A percentile compares a stretch with the other conserved stretches of the same genome.
phyloP scores from a whole-genome alignment of 2,329 filamentous ascomycete species.

The Aureobasidium lini region DNA sequence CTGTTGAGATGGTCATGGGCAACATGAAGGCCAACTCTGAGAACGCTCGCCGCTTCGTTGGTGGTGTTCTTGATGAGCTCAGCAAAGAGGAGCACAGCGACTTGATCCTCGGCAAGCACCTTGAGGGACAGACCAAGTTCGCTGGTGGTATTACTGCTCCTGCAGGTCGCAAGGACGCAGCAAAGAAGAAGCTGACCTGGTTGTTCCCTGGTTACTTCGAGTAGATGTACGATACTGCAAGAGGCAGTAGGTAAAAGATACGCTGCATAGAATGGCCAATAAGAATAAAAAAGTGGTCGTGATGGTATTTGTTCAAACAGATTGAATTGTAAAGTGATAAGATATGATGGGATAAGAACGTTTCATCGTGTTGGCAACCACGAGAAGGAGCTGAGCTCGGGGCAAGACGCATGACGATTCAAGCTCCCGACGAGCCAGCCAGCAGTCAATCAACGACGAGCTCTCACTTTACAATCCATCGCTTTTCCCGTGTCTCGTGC shows the following conservation, averaged over 20 bases:
- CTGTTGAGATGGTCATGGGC: conserved; percentile 93
- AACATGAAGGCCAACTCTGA: conserved; percentile 90
- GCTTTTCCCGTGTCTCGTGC: background rate
- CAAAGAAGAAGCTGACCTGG: conserved; percentile 72
- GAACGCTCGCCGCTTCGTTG: conserved; percentile 80
- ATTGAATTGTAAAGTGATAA: background rate
- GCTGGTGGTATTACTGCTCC: conserved; percentile 78
- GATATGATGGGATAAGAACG: background rate
- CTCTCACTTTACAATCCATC: conserved; percentile 7
- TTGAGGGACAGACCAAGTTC: conserved; percentile 67
- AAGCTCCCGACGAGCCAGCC: background rate
- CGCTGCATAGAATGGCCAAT: background rate
- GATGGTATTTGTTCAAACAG: too few species aligned
- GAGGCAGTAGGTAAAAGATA: background rate
- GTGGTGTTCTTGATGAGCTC: conserved; percentile 79
- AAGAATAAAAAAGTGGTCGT: background rate
- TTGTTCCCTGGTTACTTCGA: conserved; percentile 77
- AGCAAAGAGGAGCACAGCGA: conserved; percentile 68
- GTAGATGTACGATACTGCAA: conserved; percentile 18
- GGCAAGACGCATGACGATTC: conserved; percentile 9
- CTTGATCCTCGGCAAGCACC: conserved; percentile 71
- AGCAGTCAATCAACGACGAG: conserved; percentile 3
- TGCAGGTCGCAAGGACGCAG: conserved; percentile 63
- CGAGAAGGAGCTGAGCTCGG: conserved; percentile 1
- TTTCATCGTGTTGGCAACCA: background rate